Evolutionary conservation across 2,329 filamentous ascomycete species (phyloP), one percentile per base, ranked within the genome.

Genomic region (Xylariaceae sp.): DNA sequence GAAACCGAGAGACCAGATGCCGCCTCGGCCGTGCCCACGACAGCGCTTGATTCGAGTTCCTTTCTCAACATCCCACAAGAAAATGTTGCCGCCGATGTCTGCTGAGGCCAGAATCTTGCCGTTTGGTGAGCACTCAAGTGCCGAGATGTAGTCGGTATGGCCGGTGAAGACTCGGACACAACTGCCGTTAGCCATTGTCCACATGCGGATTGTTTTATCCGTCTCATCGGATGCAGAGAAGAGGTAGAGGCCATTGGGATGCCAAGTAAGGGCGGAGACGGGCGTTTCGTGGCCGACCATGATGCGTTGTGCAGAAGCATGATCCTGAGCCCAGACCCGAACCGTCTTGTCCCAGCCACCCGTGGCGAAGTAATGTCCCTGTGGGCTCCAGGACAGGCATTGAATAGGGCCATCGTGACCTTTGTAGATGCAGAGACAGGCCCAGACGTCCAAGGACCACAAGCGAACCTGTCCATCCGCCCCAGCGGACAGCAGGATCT

Each of bases 171-270:
- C 83, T 22, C 94, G 87, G 5, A 96, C 89, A 33, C 90, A 90
- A 54, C 86, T 85, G 27, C 94, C 94, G 9, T 87, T 92, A 11
- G 83, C 80, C n/a, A 96, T 82, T 10, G 90, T 86, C 94, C 94
- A 99, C 92, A 99, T 97, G 30, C 94, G 86, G 32, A 97, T 89
- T 0, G 90, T 94, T 68, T 92, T 92, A 69, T 99, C 83, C 6
- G 77, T 81, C 63, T 85, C 91, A 58, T 88, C 88, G 11, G 90
- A 95, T 3, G 88, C 90, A 0, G 94, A 96, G 69, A 99, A 96
- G 40, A 96, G 75, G 61, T 97, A 99, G 6, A 87, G 83, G 15
- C 89, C 90, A 65, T 99, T 99, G 0, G 92, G 90, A 62, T 99
- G 94, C 84, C 94, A 99, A 12, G 87, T 78, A n/a, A 96, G 78